Percentiles rank a stretch among this genome's conserved stretches.
These are phyloP conservation scores for Bimuria novae-zelandiae DNA, from an alignment of 2,329 filamentous ascomycete genomes.

Conservation along the genomic window DNA sequence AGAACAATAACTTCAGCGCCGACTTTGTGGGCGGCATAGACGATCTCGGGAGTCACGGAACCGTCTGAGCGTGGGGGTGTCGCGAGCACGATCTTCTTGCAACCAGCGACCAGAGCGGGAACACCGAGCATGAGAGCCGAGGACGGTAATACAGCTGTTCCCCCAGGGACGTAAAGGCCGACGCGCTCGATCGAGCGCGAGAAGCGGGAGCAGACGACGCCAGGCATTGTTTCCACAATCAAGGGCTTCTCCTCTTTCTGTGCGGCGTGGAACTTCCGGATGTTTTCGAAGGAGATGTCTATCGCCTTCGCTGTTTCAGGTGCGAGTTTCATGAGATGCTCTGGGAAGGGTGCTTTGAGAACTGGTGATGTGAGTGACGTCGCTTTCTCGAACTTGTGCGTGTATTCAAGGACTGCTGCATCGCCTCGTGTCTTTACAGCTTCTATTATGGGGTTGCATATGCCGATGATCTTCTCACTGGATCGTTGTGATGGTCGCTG, in stretches of 20 bases:
- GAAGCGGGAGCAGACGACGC: conserved; percentile 92
- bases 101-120: conserved; percentile 95
- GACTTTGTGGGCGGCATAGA: conserved; percentile 96
- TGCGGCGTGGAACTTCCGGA: conserved; percentile 88
- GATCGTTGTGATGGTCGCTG: conserved; percentile 92
- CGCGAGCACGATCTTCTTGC: conserved; percentile 90
- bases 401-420: conserved; percentile 86
- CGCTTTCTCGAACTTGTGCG: conserved; percentile 97
- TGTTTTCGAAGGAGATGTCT: conserved; percentile 91
- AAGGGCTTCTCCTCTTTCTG: conserved; percentile 84
- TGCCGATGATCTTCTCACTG: conserved; percentile 88
- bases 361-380: conserved; percentile 89
- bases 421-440: conserved; percentile 84
- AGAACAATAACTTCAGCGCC: conserved; percentile 95
- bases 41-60: conserved; percentile 91
- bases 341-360: conserved; percentile 84
- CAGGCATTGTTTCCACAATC: conserved; percentile 95
- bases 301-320: conserved; percentile 90
- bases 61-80: conserved; percentile 89
- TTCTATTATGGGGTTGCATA: conserved; percentile 89
- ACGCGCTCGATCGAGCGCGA: conserved; percentile 90
- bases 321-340: conserved; percentile 81
- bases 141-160: conserved; percentile 94
- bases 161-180: conserved; percentile 94
- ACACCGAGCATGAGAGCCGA: conserved; percentile 98